These are phyloP conservation scores for Mucor sp. DNA, from an alignment of 371 early-diverging fungal species.

Conservation along the genomic window DNA sequence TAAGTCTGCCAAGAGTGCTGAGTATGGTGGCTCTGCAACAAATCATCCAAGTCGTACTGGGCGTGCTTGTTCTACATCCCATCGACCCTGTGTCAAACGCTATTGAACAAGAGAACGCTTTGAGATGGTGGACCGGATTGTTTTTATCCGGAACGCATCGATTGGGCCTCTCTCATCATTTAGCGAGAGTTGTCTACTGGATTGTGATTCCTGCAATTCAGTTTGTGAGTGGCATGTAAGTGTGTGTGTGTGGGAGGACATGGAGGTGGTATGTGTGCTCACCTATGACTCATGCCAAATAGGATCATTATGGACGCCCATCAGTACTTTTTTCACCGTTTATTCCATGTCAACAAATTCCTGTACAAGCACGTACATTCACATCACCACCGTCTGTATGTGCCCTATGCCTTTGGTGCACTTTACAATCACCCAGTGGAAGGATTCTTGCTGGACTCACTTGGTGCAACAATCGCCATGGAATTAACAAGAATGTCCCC, in stretches of 20 bases:
- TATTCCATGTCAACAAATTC: slow-evolving; percentile 68
- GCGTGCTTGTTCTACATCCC: slow-evolving; percentile 27
- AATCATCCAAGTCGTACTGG: slow-evolving; percentile 46
- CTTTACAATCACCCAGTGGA: slow-evolving; percentile 84
- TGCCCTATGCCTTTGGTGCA: slow-evolving; percentile 80
- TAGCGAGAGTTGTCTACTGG: slow-evolving; percentile 51
- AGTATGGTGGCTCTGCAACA: slow-evolving; percentile 62
- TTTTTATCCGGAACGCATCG: slow-evolving; percentile 48
- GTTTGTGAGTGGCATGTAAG: slow-evolving; percentile 39
- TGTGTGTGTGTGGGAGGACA: neutral
- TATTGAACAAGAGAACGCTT: slow-evolving; percentile 14
- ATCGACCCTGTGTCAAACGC: slow-evolving; percentile 20
- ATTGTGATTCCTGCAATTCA: slow-evolving; percentile 30
- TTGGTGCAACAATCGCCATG: slow-evolving; percentile 68
- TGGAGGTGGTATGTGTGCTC: slow-evolving; percentile 1
- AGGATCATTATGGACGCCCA: slow-evolving; percentile 65
- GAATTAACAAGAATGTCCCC: slow-evolving; percentile 74
- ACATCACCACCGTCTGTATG: slow-evolving; percentile 76
- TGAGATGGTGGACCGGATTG: slow-evolving; percentile 12
- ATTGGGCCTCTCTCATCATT: slow-evolving; percentile 56
- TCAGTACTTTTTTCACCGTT: slow-evolving; percentile 80
- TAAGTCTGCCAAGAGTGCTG: slow-evolving; percentile 57
- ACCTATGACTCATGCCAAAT: slow-evolving; percentile 5
- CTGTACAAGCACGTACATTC: slow-evolving; percentile 78
- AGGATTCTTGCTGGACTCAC: slow-evolving; percentile 75